Conservation (phyloP, 2,329 filamentous ascomycete species). For the Phoma herbarum region DNA sequence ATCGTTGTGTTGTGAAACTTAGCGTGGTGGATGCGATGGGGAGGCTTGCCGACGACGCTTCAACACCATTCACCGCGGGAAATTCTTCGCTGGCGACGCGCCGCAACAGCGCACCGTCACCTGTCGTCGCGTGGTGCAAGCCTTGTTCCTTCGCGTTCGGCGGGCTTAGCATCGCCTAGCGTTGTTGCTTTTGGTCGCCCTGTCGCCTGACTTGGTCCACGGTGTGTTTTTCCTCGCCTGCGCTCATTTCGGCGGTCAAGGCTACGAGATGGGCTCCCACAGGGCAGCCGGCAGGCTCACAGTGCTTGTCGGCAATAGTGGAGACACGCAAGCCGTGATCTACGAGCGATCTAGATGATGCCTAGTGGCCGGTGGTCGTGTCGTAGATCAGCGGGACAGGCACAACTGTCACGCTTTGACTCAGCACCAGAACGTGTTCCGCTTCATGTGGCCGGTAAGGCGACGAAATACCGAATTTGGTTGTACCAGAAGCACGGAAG, state of each 20-base stretch:
- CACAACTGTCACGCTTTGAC: constrained; percentile 26
- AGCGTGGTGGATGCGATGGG: constrained; percentile 8
- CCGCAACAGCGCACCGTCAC: constrained; percentile 37
- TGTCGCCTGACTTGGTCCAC: not conserved
- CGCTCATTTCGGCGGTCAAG: constrained; percentile 19
- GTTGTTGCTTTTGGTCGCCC: constrained; percentile 23
- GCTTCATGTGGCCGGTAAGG: constrained; percentile 26
- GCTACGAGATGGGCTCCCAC: constrained; percentile 26
- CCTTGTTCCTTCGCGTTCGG: constrained; percentile 30
- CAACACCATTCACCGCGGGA: constrained; percentile 31
- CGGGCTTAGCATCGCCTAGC: constrained; percentile 23
- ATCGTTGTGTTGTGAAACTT: constrained; percentile 14
- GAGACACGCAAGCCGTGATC: constrained; percentile 21
- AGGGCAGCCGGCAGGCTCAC: constrained; percentile 33
- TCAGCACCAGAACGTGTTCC: constrained; percentile 17
- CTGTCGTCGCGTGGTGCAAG: constrained; percentile 44
- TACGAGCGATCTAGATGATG: constrained; percentile 28
- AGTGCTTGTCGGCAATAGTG: constrained; percentile 28
- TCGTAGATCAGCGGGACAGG: constrained; percentile 37
- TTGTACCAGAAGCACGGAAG: constrained; percentile 24
- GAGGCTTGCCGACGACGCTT: constrained; percentile 21
- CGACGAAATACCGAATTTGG: constrained; percentile 22
- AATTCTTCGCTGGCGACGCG: constrained; percentile 37
- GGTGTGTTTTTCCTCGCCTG: not conserved
- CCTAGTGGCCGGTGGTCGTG: constrained; percentile 36